phyloP scores from a whole-genome alignment of 2,329 filamentous ascomycete species.

The Penicillium sp. region DNA sequence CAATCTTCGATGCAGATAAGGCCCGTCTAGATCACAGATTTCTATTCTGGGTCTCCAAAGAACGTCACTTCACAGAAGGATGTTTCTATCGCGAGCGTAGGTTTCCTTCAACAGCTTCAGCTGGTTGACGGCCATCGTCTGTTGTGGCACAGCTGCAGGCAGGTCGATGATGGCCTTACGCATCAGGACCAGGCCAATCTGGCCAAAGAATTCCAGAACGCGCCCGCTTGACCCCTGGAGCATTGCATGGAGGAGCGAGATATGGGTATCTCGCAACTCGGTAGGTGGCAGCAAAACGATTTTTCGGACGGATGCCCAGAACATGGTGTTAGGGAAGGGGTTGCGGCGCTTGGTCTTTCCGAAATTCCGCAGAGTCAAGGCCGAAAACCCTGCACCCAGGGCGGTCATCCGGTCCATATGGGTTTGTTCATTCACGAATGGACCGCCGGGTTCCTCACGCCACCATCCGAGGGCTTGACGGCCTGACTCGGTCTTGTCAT shows the following conservation, averaged over 20 bases:
- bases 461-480: slow-evolving; percentile 73
- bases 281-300: slow-evolving; percentile 73
- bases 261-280: slow-evolving; percentile 72
- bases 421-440: slow-evolving; percentile 67
- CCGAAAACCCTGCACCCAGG: slow-evolving; percentile 79
- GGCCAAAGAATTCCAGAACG: slow-evolving; percentile 80
- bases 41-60: not conserved
- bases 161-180: slow-evolving; percentile 73
- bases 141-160: slow-evolving; percentile 49
- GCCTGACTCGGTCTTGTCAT: slow-evolving; percentile 70
- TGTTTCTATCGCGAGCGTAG: slow-evolving; percentile 39
- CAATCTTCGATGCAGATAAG: not conserved
- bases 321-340: slow-evolving; percentile 75
- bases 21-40: not conserved
- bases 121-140: slow-evolving; percentile 41
- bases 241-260: slow-evolving; percentile 69
- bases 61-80: slow-evolving; percentile 34
- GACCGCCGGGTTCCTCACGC: slow-evolving; percentile 54
- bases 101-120: slow-evolving; percentile 42
- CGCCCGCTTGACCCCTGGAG: slow-evolving; percentile 71
- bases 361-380: slow-evolving; percentile 81
- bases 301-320: slow-evolving; percentile 76
- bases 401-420: slow-evolving; percentile 84
- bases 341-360: slow-evolving; percentile 67
- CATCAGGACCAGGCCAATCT: slow-evolving; percentile 70